Conservation (phyloP, 2,329 filamentous ascomycete genomes). For the Cryphonectria naterciae region DNA sequence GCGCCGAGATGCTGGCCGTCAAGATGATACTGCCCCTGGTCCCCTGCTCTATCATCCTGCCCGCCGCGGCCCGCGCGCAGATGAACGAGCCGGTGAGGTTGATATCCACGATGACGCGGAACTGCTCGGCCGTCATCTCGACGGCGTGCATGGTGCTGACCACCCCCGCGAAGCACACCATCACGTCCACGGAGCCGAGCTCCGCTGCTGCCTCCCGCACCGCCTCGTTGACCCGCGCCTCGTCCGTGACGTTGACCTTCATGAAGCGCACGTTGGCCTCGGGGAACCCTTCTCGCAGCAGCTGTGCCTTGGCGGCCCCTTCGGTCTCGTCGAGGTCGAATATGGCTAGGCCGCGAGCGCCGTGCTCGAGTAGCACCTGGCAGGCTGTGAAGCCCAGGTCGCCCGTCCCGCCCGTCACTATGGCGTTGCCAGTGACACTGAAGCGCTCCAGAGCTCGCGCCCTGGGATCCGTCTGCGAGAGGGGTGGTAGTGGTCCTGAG, state of each 20-base stretch:
- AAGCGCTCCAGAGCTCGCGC: conserved; percentile 36
- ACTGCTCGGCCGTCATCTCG: conserved; percentile 61
- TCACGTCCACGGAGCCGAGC: conserved; percentile 57
- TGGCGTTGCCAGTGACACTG: conserved; percentile 38
- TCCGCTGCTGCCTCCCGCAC: conserved; percentile 44
- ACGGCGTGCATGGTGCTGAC: conserved; percentile 66
- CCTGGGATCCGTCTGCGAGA: conserved; percentile 15
- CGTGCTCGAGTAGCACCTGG: conserved; percentile 70
- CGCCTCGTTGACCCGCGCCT: conserved; percentile 35
- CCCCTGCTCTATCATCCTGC: conserved; percentile 54
- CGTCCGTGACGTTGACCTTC: conserved; percentile 57
- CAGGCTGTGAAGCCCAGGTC: conserved; percentile 62
- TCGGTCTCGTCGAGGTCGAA: conserved; percentile 56
- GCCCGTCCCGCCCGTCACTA: conserved; percentile 70
- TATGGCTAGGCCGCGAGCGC: conserved; percentile 60
- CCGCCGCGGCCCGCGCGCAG: conserved; percentile 65
- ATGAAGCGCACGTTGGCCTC: conserved; percentile 52
- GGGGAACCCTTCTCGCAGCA: conserved; percentile 59
- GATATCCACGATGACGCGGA: conserved; percentile 68
- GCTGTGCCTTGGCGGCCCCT: conserved; percentile 42
- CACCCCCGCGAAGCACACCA: conserved; percentile 71
- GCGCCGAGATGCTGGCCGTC: conserved; percentile 69
- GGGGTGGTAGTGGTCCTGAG: conserved; percentile 19
- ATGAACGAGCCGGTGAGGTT: conserved; percentile 75
- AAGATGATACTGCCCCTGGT: conserved; percentile 67